Base-by-base conservation (phyloP, 148 eudicot genomes). In the Salicornia ramosissima region DNA sequence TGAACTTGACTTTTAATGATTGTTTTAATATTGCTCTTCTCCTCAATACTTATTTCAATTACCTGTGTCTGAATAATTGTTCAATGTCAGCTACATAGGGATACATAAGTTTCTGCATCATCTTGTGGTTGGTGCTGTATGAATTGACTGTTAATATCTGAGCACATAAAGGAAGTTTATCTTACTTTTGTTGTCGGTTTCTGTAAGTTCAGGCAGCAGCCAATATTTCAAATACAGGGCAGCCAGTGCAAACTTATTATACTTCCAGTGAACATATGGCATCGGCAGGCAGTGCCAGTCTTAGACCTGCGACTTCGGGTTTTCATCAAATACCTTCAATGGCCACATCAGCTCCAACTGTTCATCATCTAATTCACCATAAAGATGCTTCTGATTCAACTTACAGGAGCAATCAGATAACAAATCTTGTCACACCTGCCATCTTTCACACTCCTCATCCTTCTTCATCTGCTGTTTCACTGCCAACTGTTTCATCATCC, bases 401-500 rank as follows among this genome's bases (percentile, higher is more conserved):
- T 34, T 82, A 77, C 75, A 80, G 61, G 65, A 65, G 66, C 80
- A 83, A 71, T 52, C 81, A 74, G 71, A 72, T 80, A 25, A 60
- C 86, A 46, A 80, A 78, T 74, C 90, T 86, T 53, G 78, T 89
- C 65, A 86, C 83, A 75, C 95, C 95, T 57, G 82, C 90, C 58
- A 64, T 84, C 69, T 89, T 89, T 69, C 80, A 75, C 64, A 74
- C 59, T n/a, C 94, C 90, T 31, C 78, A 89, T 55, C 18, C 83
- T 53, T 21, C 83, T 53, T 78, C 85, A 28, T 67, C 90, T 67
- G 59, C 83, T 13, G 63, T 82, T 73, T 43, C 83, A 65, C 31
- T 68, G 67, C 79, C 87, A 21, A 79, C 83, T 50, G 64, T 77
- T 34, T 68, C 86, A 22, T 74, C 86, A 10, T 70, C 87, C 34